Base-by-base conservation (phyloP, 208 protist genomes). In the Leishmania guyanensis region DNA sequence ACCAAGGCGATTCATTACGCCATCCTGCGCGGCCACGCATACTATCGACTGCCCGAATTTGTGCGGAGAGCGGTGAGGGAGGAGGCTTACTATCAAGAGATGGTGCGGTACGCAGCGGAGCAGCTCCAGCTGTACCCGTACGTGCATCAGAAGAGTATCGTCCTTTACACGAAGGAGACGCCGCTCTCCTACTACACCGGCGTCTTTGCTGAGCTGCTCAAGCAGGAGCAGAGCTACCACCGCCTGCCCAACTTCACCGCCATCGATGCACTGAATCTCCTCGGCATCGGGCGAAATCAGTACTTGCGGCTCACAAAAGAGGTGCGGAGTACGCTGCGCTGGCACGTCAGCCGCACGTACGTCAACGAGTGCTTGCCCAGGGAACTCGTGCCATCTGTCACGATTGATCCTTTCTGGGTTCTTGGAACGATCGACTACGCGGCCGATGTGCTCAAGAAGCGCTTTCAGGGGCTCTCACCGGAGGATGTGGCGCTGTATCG, bases 171-270 rank as follows among this genome's bases (percentile, higher is more conserved):
- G 14, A 81, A 80, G 16, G 89, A 96, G 58, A 95, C 92, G 2
- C 91, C 93, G 29, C 84, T 96, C 48, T 86, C 79, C 0, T 96
- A 96, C 86, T 98, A 98, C 88, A 87, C 77, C 0, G 70, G 74
- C 4, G 95, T 98, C 82, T 70, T 98, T 9, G 83, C 86, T 2
- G 89, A 93, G 79, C 70, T 98, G 54, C 89, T 98, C 29, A 94
- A 92, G 83, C 79, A 86, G 50, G 93, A 95, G 77, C 81, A 85
- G 51, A 93, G 89, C 80, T 99, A 99, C 82, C 98, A 99, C 79
- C 89, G 93, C 16, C 88, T 99, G 54, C 98, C 98, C 16, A 99
- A 99, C 86, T 99, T 99, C 81, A 99, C 98, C 17, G 98, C 98
- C 17, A 92, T 98, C 4, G 98, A 99, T 86, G 87, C 97, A 29